Base-by-base conservation (phyloP, 305 asterid genomes). In the Stenogyne calaminthoides region DNA sequence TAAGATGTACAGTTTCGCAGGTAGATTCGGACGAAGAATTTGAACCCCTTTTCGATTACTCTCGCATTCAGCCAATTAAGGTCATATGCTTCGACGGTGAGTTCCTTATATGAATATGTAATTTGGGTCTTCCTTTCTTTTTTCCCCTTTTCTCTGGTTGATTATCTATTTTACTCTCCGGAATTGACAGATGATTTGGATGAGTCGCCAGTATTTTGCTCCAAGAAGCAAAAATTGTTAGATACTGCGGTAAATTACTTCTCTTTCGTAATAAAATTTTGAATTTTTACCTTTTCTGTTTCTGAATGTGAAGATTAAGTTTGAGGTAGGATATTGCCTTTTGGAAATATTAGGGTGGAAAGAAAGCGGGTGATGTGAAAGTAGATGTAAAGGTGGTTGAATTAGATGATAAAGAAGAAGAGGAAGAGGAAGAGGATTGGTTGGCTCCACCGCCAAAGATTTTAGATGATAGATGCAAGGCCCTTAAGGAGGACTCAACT, bases 401-500 rank as follows among this genome's bases (percentile, higher is more conserved):
- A 55, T 80, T 82, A 74, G 90, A 87, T 25, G 92, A 75, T 58
- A 49, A 73, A n/a, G 89, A 84, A 40, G 97, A 92, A 1, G 91
- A 88, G 0, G 97, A n/a, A n/a, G n/a, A n/a, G n/a, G n/a, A 91
- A 71, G 93, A 88, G 75, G 99, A 91, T 73, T 94, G 99, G 99
- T 78, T 94, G 75, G 89, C 86, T 39, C 95, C 96, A 32, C 90
- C 97, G 1, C 98, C 95, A 6, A 84, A 80, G 83, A 64, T 60
- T 71, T 66, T 77, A 1, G 71, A 72, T 78, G 64, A 66, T 34
- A 12, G 76, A 12, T 37, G 59, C 20, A 80, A 60, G 75, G 76
- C 16, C 58, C 57, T 73, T 11, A 69, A 66, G 29, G 98, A 88
- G 70, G 91, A 84, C 83, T 81, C 96, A 14, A 86, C 95, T 67